These are phyloP conservation scores for Amanita molliuscula DNA, from an alignment of 768 basidiomycete species.

Conservation along the genomic window DNA sequence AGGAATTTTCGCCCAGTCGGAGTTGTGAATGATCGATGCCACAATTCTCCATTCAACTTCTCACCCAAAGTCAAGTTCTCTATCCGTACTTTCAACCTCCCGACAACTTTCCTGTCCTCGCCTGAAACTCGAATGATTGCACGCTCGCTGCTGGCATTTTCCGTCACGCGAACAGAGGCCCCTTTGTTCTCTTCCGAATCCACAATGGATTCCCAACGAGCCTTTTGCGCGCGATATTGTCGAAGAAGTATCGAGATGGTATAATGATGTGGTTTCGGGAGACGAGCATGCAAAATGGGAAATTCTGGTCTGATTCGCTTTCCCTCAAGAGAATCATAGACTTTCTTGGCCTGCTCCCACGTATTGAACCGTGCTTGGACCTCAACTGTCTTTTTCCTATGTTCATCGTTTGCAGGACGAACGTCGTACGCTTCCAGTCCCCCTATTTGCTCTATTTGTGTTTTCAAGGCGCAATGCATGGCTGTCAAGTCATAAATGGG, in stretches of 20 bases:
- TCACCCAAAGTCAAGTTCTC: conserved; percentile 45
- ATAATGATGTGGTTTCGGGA: conserved; percentile 42
- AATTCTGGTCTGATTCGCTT: conserved; percentile 19
- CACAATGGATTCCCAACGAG: conserved; percentile 35
- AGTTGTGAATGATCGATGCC: conserved; percentile 35
- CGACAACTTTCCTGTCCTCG: conserved; percentile 40
- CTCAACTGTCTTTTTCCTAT: conserved; percentile 1
- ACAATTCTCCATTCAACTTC: conserved; percentile 30
- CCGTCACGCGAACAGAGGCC: conserved; percentile 21
- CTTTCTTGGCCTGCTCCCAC: conserved; percentile 36
- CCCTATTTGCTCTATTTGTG: neutral
- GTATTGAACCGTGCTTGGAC: conserved; percentile 35
- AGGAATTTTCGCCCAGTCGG: conserved; percentile 23
- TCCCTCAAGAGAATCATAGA: conserved; percentile 23
- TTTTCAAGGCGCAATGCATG: neutral
- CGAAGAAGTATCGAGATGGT: conserved; percentile 34
- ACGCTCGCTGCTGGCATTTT: conserved; percentile 8
- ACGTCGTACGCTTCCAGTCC: neutral
- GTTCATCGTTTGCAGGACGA: neutral
- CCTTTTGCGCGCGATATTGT: conserved; percentile 42
- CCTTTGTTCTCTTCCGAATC: conserved; percentile 23
- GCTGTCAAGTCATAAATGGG: neutral
- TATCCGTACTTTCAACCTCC: conserved; percentile 48
- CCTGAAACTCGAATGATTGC: conserved; percentile 38
- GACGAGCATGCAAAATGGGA: conserved; percentile 25